phyloP scores from a whole-genome alignment of 352 stramenopile species.

The Globisporangium spinosum region DNA sequence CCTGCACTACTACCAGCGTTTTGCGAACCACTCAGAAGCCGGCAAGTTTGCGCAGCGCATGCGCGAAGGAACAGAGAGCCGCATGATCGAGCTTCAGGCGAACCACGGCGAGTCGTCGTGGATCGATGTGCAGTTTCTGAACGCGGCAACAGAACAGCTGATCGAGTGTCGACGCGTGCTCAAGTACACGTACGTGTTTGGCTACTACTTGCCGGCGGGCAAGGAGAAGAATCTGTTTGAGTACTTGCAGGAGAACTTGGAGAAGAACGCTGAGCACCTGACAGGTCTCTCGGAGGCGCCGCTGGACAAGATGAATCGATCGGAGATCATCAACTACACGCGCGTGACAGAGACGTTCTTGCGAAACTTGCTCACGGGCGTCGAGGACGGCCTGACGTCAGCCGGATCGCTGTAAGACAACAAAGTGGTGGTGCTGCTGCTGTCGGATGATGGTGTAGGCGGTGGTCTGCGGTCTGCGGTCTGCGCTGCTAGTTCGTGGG shows the following conservation, averaged over 20 bases:
- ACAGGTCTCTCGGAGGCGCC: constrained; percentile 89
- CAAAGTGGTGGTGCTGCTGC: neutral
- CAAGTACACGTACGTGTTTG: constrained; percentile 98
- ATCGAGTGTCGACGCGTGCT: constrained; percentile 97
- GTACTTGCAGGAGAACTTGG: constrained; percentile 92
- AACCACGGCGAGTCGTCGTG: constrained; percentile 89
- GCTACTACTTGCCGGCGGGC: constrained; percentile 89
- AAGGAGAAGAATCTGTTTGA: constrained; percentile 94
- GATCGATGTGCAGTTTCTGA: constrained; percentile 99
- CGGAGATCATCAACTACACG: constrained; percentile 94
- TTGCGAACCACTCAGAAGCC: constrained; percentile 94
- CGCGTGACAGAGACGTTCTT: constrained; percentile 92
- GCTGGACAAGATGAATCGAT: constrained; percentile 91
- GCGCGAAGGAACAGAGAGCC: constrained; percentile 91
- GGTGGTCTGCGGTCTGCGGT: neutral
- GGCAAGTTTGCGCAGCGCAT: constrained; percentile 97
- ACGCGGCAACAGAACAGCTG: constrained; percentile 93
- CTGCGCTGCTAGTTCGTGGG: neutral
- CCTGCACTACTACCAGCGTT: constrained; percentile 99
- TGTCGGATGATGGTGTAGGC: neutral
- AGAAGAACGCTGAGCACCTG: constrained; percentile 92
- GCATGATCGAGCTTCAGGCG: constrained; percentile 96
- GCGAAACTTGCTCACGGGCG: constrained; percentile 85
- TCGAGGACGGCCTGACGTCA: constrained; percentile 87
- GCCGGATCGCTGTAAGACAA: constrained; percentile 19